Evolutionary conservation across 2,329 filamentous ascomycete genomes (phyloP).

Genomic region (Fusarium sp.): DNA sequence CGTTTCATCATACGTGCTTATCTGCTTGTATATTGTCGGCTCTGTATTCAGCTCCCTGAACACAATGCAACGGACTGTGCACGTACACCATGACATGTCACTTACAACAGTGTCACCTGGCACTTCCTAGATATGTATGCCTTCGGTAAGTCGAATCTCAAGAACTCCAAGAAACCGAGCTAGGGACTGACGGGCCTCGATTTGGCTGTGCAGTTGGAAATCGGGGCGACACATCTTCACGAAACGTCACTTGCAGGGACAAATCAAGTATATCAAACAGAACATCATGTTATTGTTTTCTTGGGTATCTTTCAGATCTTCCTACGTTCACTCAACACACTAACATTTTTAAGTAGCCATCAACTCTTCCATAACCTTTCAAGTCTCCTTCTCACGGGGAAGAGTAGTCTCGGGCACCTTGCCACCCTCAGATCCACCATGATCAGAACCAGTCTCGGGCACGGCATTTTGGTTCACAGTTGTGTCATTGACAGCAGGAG

Average conservation of each 20-base stretch:
- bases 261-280: not conserved
- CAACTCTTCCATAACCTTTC: not conserved
- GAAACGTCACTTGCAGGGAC: not conserved
- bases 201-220: not conserved
- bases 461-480: constrained; percentile 16
- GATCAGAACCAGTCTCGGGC: constrained; percentile 41
- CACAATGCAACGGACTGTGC: not conserved
- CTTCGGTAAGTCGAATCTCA: not conserved
- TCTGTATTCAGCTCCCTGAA: not conserved
- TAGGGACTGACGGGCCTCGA: not conserved
- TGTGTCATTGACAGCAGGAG: constrained; percentile 35
- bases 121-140: not conserved
- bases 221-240: not conserved
- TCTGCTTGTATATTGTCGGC: not conserved
- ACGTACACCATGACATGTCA: not conserved
- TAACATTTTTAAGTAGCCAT: constrained; percentile 20
- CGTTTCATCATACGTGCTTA: not conserved
- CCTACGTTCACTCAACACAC: constrained; percentile 8
- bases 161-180: not conserved
- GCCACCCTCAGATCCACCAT: constrained; percentile 39
- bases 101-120: not conserved
- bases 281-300: constrained; percentile 6
- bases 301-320: constrained; percentile 20
- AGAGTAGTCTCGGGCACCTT: constrained; percentile 36
- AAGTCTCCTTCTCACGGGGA: constrained; percentile 39